Evolutionary conservation across 23 red algal genomes (phyloP).

Genomic region (Pyropia haitanensis): DNA sequence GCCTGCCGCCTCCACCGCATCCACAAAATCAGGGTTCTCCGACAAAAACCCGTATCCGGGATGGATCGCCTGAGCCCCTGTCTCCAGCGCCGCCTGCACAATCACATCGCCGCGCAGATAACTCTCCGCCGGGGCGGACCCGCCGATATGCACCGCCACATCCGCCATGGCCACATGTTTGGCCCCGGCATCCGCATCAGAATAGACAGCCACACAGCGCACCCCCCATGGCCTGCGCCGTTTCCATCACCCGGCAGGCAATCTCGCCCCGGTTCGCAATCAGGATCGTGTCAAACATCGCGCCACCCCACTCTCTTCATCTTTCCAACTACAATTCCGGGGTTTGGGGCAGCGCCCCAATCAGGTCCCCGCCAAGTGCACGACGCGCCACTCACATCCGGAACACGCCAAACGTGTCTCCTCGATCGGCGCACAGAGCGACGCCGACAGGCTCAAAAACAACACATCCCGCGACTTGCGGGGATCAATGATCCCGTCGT

Average conservation of each 20-base stretch:
- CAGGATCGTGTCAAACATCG: conserved; percentile 17
- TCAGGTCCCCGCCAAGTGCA: no score
- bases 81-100: conserved; percentile 11
- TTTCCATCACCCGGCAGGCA: conserved; percentile 6
- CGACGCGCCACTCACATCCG: no score
- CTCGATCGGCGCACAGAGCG: no score
- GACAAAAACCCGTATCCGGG: conserved; percentile 38
- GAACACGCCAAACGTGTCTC: no score
- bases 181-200: conserved; percentile 1
- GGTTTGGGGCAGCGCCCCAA: no score
- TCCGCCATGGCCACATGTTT: no score
- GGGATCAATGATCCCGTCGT: no score
- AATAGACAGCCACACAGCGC: conserved; percentile 10
- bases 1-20: conserved; percentile 10
- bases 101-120: conserved; percentile 18
- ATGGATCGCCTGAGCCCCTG: conserved; percentile 21
- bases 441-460: no score
- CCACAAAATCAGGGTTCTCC: conserved; percentile 31
- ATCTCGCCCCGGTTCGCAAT: conserved; percentile 67
- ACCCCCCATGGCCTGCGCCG: not conserved
- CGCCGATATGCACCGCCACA: conserved; percentile 18
- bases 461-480: no score
- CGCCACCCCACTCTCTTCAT: no score
- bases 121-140: not conserved
- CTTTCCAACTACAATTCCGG: no score